A percentile compares a stretch with the other conserved stretches of the same genome.
Evolutionary conservation across 1,284 basidiomycete species (phyloP).

Genomic region (Trichosporon ovoides): DNA sequence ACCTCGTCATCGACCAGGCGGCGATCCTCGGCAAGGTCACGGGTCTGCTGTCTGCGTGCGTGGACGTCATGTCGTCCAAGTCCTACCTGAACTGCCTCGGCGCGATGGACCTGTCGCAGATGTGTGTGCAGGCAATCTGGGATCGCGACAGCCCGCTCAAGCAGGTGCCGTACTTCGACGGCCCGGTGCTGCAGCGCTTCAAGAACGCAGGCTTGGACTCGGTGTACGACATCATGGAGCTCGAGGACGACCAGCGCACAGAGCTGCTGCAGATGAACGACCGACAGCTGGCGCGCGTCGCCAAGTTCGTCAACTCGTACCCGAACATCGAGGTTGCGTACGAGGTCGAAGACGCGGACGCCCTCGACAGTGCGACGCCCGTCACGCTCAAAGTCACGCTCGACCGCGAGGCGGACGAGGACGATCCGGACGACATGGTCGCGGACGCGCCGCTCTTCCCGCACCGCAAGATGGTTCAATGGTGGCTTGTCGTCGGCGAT

Average conservation of each 20-base stretch:
- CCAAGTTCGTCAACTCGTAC: conserved; percentile 89
- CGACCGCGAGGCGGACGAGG: conserved; percentile 74
- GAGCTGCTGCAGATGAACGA: conserved; percentile 78
- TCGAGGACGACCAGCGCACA: conserved; percentile 84
- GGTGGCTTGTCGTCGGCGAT: conserved; percentile 96
- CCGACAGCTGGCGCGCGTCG: conserved; percentile 72
- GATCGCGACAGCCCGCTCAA: conserved; percentile 89
- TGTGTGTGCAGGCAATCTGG: conserved; percentile 98
- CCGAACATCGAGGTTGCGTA: conserved; percentile 80
- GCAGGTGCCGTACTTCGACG: conserved; percentile 93
- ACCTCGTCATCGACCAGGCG: conserved; percentile 85
- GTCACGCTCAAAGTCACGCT: conserved; percentile 76
- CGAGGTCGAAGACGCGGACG: conserved; percentile 70
- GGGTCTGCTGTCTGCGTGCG: conserved; percentile 84
- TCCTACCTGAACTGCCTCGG: conserved; percentile 89
- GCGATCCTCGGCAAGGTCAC: conserved; percentile 83
- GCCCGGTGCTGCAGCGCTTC: conserved; percentile 79
- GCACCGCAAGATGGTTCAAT: conserved; percentile 81
- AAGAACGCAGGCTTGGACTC: conserved; percentile 72
- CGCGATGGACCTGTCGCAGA: conserved; percentile 98
- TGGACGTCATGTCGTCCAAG: conserved; percentile 97
- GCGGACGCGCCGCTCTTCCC: conserved; percentile 93
- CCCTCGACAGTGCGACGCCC: conserved; percentile 75
- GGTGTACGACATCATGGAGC: conserved; percentile 94
- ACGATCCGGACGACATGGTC: conserved; percentile 63